Base-by-base conservation (phyloP, 495 filamentous ascomycete species). In the Xylaria telfairii region DNA sequence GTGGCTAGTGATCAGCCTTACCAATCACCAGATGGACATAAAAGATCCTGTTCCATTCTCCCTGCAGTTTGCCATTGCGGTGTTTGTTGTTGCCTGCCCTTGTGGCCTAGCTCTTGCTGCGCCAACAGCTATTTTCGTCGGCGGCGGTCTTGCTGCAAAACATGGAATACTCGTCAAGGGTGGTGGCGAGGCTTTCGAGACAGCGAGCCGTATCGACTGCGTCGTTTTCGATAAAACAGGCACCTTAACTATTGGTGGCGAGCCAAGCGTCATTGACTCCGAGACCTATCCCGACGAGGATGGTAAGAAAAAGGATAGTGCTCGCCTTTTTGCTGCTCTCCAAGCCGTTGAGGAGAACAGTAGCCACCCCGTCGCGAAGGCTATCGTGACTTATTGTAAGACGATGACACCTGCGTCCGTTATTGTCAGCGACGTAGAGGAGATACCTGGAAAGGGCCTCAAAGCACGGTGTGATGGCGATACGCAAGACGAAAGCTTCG, bases 221-320 rank as follows among this genome's bases (percentile, higher is more conserved):
- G 89, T 98, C 26, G 93, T 98, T 17, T 98, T 98, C 74, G 95
- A 98, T 83, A 98, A 98, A 83, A 98, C 95, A 0, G 95, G 95
- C 0, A 98, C 95, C 1, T 81, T 98, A 60, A 98, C 95, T 0
- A 83, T 92, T 73, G 95, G 95, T 44, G 93, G 92, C 42, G 91
- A 94, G 65, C 89, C 95, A 0, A 90, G 81, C 10, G 90, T 98
- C 30, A 92, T 93, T 0, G 91, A 96, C 56, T 87, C 91, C 66
- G 83, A 90, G 72, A 72, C 90, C 26, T 78, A 90, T 54, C 82
- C 81, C 5, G 80, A 84, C 19, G 70, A 79, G 4, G 76, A 80
- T 13, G 60, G 82, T 5, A 74, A 70, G 1, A 70, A 72, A 10
- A 41, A 65, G 24, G 65, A 74, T 12, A 68, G 67, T 54, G 49